These are phyloP conservation scores for Aspergillus ruber DNA, from an alignment of 2,329 filamentous ascomycete species.

Conservation along the genomic window DNA sequence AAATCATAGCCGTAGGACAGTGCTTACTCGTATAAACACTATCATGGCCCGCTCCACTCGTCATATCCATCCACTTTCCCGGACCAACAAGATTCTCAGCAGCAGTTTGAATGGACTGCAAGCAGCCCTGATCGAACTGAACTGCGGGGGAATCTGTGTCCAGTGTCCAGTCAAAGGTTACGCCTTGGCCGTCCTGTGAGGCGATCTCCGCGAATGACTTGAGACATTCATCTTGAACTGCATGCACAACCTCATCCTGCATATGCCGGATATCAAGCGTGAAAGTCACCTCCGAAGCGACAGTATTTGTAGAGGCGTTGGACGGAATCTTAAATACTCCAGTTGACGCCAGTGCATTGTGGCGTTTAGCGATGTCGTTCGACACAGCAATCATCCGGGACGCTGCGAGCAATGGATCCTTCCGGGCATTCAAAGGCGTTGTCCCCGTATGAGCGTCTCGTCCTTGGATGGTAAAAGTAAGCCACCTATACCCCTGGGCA, in stretches of 20 bases:
- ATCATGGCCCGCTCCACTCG: constrained; percentile 55
- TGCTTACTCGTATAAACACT: constrained; percentile 51
- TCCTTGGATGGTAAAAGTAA: constrained; percentile 57
- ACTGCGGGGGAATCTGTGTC: constrained; percentile 54
- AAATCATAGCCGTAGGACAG: constrained; percentile 58
- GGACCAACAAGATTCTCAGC: constrained; percentile 50
- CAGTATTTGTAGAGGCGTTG: constrained; percentile 59
- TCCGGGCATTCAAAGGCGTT: constrained; percentile 55
- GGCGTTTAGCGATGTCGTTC: constrained; percentile 52
- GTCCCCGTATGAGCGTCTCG: constrained; percentile 65
- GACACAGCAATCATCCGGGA: constrained; percentile 58
- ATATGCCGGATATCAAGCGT: constrained; percentile 59
- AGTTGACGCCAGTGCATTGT: constrained; percentile 56
- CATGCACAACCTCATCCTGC: constrained; percentile 48
- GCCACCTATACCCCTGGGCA: constrained; percentile 65
- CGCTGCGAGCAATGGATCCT: constrained; percentile 59
- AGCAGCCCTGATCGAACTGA: constrained; percentile 57
- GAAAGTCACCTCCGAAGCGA: constrained; percentile 58
- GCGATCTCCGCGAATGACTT: constrained; percentile 52
- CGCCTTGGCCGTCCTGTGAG: constrained; percentile 45
- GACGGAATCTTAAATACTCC: constrained; percentile 58
- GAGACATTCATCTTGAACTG: constrained; percentile 50
- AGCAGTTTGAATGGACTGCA: constrained; percentile 52
- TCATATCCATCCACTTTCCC: constrained; percentile 43
- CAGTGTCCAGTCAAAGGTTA: constrained; percentile 48